Percentiles rank a stretch among this genome's conserved stretches.
Conservation (phyloP, 2,329 filamentous ascomycete species). For the Teratosphaeria epicoccoides region DNA sequence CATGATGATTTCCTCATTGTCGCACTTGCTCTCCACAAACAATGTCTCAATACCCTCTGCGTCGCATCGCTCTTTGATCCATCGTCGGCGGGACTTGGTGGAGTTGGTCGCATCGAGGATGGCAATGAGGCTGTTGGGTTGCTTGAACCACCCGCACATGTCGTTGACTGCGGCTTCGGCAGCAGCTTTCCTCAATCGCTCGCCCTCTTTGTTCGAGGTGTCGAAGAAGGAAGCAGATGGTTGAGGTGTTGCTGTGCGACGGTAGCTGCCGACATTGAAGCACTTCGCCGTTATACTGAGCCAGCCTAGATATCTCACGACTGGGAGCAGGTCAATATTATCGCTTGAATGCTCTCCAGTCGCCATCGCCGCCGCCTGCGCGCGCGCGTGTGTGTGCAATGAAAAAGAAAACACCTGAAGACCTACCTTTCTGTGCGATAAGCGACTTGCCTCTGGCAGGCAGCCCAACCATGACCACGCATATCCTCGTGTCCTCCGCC, state of each 20-base stretch:
- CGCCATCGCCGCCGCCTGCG: background rate
- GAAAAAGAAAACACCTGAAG: background rate
- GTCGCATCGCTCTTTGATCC: conserved; percentile 75
- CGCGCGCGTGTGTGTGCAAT: background rate
- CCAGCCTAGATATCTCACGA: conserved; percentile 42
- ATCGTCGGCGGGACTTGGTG: conserved; percentile 76
- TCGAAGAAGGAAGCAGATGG: conserved; percentile 95
- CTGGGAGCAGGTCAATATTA: background rate
- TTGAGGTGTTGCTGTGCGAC: conserved; percentile 78
- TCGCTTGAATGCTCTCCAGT: background rate
- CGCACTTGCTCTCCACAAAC: conserved; percentile 95
- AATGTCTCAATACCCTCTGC: conserved; percentile 70
- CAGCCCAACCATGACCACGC: conserved; percentile 96
- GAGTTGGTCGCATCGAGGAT: conserved; percentile 97
- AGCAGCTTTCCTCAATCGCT: conserved; percentile 75
- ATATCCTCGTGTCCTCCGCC: conserved; percentile 93
- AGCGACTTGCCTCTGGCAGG: conserved; percentile 93
- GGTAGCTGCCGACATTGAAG: conserved; percentile 96
- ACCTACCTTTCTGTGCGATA: conserved; percentile 68
- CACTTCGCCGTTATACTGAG: conserved; percentile 86
- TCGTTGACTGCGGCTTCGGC: conserved; percentile 86
- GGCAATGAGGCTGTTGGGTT: conserved; percentile 68
- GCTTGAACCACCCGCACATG: conserved; percentile 86
- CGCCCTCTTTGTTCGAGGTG: conserved; percentile 76
- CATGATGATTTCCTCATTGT: conserved; percentile 94